Evolutionary conservation across 768 basidiomycete species (phyloP).

Genomic region (Termitomyces sp.): DNA sequence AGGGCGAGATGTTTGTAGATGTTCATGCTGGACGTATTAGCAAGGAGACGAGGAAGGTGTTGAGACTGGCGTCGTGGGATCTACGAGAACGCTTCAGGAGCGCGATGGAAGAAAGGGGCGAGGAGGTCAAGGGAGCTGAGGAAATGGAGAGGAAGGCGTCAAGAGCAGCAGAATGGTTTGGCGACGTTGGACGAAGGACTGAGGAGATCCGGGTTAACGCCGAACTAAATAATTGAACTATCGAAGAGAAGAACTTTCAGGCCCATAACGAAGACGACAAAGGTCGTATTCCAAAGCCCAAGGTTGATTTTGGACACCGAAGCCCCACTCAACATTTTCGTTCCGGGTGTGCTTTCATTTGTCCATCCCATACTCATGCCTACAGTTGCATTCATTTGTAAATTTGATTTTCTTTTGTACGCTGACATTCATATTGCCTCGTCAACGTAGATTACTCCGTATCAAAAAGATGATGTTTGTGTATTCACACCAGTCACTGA

Average conservation of each 20-base stretch:
- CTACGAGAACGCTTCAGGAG: constrained; percentile 73
- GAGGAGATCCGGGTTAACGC: constrained; percentile 35
- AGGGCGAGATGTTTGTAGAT: constrained; percentile 58
- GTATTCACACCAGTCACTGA: not conserved
- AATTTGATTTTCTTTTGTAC: not conserved
- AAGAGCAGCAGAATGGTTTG: constrained; percentile 73
- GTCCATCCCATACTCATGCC: not conserved
- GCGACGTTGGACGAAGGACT: constrained; percentile 41
- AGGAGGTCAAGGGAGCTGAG: constrained; percentile 75
- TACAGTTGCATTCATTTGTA: constrained; percentile 2
- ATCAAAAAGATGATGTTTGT: constrained; percentile 4
- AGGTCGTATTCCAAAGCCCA: constrained; percentile 7
- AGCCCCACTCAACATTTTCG: not conserved
- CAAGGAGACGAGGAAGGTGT: constrained; percentile 88
- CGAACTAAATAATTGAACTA: constrained; percentile 8
- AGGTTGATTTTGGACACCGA: not conserved
- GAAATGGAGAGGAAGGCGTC: constrained; percentile 65
- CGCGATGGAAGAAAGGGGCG: constrained; percentile 74
- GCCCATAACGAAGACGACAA: constrained; percentile 7
- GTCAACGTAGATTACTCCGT: constrained; percentile 1
- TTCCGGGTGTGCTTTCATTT: not conserved
- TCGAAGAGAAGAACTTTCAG: not conserved
- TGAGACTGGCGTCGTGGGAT: constrained; percentile 89
- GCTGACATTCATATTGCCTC: constrained; percentile 1
- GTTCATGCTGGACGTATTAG: constrained; percentile 66